phyloP scores from a whole-genome alignment of 2,329 filamentous ascomycete genomes.

The Sporothrix pseudoabietina region DNA sequence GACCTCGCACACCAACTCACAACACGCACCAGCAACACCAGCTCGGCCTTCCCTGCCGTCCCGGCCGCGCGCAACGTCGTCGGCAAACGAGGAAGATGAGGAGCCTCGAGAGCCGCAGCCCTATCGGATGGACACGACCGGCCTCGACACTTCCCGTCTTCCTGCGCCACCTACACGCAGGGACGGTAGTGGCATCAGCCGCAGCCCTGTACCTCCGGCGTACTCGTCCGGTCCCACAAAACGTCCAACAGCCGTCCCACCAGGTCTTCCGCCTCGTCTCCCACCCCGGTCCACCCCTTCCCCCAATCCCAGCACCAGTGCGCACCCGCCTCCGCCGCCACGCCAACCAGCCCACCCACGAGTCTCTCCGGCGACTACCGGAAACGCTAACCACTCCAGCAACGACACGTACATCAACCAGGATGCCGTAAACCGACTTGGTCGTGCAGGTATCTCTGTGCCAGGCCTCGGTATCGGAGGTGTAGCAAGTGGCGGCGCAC shows the following conservation, averaged over 20 bases:
- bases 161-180: constrained; percentile 68
- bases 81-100: constrained; percentile 38
- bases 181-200: constrained; percentile 45
- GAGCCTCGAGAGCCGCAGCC: constrained; percentile 60
- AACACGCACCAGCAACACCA: constrained; percentile 23
- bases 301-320: constrained; percentile 13
- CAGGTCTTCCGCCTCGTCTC: constrained; percentile 34
- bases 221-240: constrained; percentile 33
- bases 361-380: neutral
- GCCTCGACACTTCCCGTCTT: constrained; percentile 67
- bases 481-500: constrained; percentile 34
- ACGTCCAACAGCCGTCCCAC: constrained; percentile 20
- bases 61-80: constrained; percentile 18
- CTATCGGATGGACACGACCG: constrained; percentile 70
- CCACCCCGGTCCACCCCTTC: constrained; percentile 34
- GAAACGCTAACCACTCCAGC: neutral
- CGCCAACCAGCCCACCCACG: constrained; percentile 3
- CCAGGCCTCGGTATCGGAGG: constrained; percentile 73
- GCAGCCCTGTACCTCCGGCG: constrained; percentile 38
- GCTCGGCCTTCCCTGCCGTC: constrained; percentile 21
- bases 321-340: constrained; percentile 37
- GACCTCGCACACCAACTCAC: neutral
- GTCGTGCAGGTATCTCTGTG: constrained; percentile 74
- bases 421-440: constrained; percentile 66
- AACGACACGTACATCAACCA: constrained; percentile 48